These are phyloP conservation scores for Fusarium kyushuense DNA, from an alignment of 2,329 filamentous ascomycete genomes.

Conservation along the genomic window DNA sequence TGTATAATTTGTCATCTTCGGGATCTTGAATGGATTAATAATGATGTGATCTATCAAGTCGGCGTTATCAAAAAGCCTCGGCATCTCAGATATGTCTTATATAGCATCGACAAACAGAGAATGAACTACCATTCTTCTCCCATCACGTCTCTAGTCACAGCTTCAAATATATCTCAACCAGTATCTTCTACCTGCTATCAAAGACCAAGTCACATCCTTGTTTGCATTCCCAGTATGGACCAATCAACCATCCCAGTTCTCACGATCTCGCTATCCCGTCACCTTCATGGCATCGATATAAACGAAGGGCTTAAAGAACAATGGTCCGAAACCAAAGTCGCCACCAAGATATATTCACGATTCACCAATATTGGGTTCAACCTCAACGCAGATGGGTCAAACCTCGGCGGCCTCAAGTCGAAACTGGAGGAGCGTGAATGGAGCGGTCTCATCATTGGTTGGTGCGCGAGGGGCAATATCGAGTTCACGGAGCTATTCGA, in stretches of 20 bases:
- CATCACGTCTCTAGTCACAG: too few species aligned
- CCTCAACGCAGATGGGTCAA: constrained; percentile 1
- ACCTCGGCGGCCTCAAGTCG: background rate
- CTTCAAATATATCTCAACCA: accelerated
- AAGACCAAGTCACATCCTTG: too few species aligned
- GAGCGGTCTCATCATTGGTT: constrained; percentile 11
- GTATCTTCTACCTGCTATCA: too few species aligned
- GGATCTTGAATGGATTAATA: background rate
- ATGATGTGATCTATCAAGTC: background rate
- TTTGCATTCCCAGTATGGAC: background rate
- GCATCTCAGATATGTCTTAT: background rate
- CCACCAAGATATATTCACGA: background rate
- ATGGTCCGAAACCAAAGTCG: constrained; percentile 13
- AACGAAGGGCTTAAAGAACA: background rate
- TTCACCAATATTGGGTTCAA: constrained; percentile 23
- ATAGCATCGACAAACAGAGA: too few species aligned
- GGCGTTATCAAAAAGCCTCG: background rate
- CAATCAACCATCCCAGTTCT: background rate
- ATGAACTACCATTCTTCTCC: accelerated
- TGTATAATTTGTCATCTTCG: background rate
- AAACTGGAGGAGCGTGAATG: background rate
- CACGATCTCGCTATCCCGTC: constrained; percentile 10
- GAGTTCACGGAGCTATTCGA: constrained; percentile 29
- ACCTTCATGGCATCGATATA: constrained; percentile 7
- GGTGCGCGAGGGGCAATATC: constrained; percentile 11